A percentile compares a stretch with the other conserved stretches of the same genome.
phyloP scores from a whole-genome alignment of 1,284 basidiomycete genomes.

The Ganoderma boninense region DNA sequence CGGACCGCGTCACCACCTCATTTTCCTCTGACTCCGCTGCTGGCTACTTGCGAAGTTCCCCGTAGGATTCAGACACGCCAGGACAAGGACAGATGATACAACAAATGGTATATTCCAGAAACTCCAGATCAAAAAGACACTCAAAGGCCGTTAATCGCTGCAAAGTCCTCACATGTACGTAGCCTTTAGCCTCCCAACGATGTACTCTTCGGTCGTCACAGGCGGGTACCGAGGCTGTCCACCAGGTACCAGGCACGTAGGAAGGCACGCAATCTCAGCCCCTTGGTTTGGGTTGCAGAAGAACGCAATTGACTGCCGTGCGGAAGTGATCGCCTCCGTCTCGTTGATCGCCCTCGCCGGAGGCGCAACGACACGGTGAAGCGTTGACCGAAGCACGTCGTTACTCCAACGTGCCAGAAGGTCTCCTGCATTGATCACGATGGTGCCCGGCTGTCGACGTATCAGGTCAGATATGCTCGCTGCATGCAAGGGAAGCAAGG shows the following conservation, averaged over 20 bases:
- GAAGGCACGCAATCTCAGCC: slow-evolving; percentile 75
- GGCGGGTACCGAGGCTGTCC: slow-evolving; percentile 66
- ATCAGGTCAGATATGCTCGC: too few relatives aligned
- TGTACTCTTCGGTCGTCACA: slow-evolving; percentile 79
- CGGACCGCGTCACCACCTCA: slow-evolving; percentile 15
- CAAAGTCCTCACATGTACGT: slow-evolving; percentile 53
- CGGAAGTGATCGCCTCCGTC: slow-evolving; percentile 64
- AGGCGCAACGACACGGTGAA: slow-evolving; percentile 85
- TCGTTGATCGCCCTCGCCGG: slow-evolving; percentile 57
- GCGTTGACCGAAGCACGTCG: slow-evolving; percentile 79
- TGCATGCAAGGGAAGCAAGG: background rate
- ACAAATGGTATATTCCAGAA: background rate
- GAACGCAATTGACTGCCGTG: slow-evolving; percentile 85
- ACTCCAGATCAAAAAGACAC: background rate
- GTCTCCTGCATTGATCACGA: slow-evolving; percentile 88
- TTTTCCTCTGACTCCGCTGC: background rate
- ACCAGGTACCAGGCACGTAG: slow-evolving; percentile 64
- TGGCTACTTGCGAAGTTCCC: background rate
- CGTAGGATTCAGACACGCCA: too few relatives aligned
- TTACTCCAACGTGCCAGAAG: slow-evolving; percentile 88
- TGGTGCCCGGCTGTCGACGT: slow-evolving; percentile 68
- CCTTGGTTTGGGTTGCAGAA: slow-evolving; percentile 87
- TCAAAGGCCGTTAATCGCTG: background rate
- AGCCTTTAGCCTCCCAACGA: slow-evolving; percentile 72
- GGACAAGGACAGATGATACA: background rate